Percentiles rank a stretch among this genome's conserved stretches.
Conservation (phyloP, 73 alveolate genomes). For the Symbiodinium pilosum region DNA sequence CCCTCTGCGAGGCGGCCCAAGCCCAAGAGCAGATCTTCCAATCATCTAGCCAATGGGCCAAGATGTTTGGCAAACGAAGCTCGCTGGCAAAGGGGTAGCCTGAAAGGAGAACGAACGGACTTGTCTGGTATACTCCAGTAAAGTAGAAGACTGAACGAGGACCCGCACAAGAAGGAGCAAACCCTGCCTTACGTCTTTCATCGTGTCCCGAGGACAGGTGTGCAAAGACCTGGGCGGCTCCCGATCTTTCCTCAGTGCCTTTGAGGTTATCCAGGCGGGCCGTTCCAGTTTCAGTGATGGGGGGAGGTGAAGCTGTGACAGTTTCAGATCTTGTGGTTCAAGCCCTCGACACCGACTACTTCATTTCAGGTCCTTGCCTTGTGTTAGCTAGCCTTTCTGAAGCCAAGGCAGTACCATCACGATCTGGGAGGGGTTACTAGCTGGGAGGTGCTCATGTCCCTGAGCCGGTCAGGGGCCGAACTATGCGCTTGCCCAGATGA, state of each 20-base stretch:
- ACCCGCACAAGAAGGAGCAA: neutral
- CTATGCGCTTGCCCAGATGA: slow-evolving; percentile 85
- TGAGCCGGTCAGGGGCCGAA: slow-evolving; percentile 73
- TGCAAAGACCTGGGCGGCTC: slow-evolving; percentile 43
- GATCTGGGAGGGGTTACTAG: too few relatives aligned
- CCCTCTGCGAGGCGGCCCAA: slow-evolving; percentile 76
- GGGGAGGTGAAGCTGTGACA: too few relatives aligned
- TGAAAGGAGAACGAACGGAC: too few relatives aligned
- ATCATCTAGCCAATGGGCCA: slow-evolving; percentile 57
- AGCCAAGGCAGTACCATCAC: too few relatives aligned
- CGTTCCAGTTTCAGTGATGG: neutral
- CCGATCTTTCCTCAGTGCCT: slow-evolving; percentile 24
- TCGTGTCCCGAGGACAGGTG: slow-evolving; percentile 50
- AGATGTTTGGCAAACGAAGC: slow-evolving; percentile 60
- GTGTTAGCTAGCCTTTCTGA: too few relatives aligned
- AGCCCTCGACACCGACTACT: too few relatives aligned
- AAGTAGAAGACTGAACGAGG: neutral
- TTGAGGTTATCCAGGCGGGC: slow-evolving; percentile 34
- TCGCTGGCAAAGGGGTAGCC: neutral
- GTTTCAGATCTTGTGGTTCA: too few relatives aligned
- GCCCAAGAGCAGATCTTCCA: slow-evolving; percentile 61
- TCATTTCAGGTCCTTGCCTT: too few relatives aligned
- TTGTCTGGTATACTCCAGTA: neutral
- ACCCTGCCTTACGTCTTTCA: too few relatives aligned
- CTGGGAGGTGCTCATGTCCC: too few relatives aligned